Base-by-base conservation (phyloP, 805 yeast species). In the Kodamaea leandrae region DNA sequence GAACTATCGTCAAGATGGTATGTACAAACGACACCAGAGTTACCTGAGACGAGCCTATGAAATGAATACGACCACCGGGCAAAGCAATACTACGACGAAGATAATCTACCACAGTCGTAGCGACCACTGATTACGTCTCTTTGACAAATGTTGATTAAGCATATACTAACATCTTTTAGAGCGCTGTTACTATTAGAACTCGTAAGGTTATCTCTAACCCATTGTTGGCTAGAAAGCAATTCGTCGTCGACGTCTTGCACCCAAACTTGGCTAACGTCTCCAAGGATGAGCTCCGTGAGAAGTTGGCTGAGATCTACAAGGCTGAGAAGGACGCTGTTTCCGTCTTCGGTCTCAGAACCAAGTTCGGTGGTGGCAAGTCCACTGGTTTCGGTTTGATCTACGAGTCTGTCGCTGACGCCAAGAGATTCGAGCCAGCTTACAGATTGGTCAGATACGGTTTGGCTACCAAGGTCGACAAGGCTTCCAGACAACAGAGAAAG, bases 401-500 rank as follows among this genome's bases (percentile, higher is more conserved):
- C 91, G 91, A 88, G 85, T 86, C 96, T 62, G 87, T 80, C 66
- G 96, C 95, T 63, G 96, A 90, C 71, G 91, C 96, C 70, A 87
- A 90, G 85, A 90, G 83, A 76, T 91, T 93, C 74, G 99, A 93
- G 82, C 99, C 99, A 78, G 70, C 88, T 60, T 93, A 93, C 95
- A 90, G 99, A 80, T 87, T 88, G 70, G 96, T 93, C 63, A 90
- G 99, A 86, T 86, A 87, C 82, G 98, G 98, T 68, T 82, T 90
- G 71, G 97, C 96, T 69, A 78, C 78, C 62, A 89, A 87, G 83
- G 90, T 84, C 66, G 97, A 91, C 77, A 89, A 88, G 82, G 80
- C 96, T 64, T 88, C 97, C 64, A 90, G 98, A 89, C 96, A 90
- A 81, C 99, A 93, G 82, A 88, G 99, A 83, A 93, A 93, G 78